Conservation (phyloP, 225 moss, liverwort and hornwort species). For the Sphagnum tenellum region DNA sequence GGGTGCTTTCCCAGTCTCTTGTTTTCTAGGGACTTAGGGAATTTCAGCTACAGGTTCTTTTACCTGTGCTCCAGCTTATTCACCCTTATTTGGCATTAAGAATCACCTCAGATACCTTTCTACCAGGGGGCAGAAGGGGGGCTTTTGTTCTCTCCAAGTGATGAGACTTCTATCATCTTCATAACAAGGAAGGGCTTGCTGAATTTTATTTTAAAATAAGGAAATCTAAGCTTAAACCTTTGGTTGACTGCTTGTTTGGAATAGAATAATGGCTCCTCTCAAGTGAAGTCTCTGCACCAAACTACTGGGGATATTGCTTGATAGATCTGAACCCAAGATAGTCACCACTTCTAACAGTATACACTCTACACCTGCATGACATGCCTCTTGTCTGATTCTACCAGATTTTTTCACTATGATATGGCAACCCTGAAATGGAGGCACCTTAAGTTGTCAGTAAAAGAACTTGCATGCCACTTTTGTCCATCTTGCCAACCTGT, state of each 20-base stretch:
- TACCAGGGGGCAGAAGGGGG: background rate
- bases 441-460: slow-evolving; percentile 42
- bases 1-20: slow-evolving; percentile 6
- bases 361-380: slow-evolving; percentile 1
- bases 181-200: slow-evolving; percentile 17
- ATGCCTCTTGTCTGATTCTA: slow-evolving; percentile 7
- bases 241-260: too few species aligned
- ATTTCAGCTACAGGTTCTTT: slow-evolving; percentile 4
- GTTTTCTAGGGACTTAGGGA: slow-evolving; percentile 1
- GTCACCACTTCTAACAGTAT: slow-evolving; percentile 4
- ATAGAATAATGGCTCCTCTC: too few species aligned
- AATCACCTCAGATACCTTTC: slow-evolving; percentile 30
- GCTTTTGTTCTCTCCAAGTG: slow-evolving; percentile 6
- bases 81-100: slow-evolving; percentile 6
- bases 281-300: background rate
- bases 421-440: slow-evolving; percentile 81
- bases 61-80: slow-evolving; percentile 19
- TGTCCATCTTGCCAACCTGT: too few species aligned
- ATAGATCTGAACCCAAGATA: slow-evolving; percentile 6
- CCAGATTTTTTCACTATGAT: slow-evolving; percentile 13
- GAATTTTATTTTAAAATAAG: slow-evolving; percentile 28
- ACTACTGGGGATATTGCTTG: slow-evolving; percentile 9
- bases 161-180: slow-evolving; percentile 5
- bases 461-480: slow-evolving; percentile 10
- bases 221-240: too few species aligned